Evolutionary conservation across 2,329 filamentous ascomycete genomes (phyloP), one percentile per base, ranked within the genome.

Genomic region (Alternaria solani): DNA sequence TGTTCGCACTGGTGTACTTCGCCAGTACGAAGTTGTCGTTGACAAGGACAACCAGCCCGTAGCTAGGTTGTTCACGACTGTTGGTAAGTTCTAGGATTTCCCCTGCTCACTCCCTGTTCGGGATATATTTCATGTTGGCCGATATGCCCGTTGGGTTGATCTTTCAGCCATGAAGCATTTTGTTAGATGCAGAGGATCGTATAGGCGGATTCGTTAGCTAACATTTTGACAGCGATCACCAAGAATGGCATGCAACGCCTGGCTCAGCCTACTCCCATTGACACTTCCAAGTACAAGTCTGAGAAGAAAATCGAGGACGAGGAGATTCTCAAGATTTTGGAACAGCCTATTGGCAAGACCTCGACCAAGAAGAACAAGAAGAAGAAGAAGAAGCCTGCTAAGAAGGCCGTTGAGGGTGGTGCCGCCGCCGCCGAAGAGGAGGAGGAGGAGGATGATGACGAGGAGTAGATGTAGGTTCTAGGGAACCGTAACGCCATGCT

Each of bases 281-380:
- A 98, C 76, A 79, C 95, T 63, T 87, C 86, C 77, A 93, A 94
- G 84, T 88, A 90, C 85, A 91, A 97, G 87, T 90, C 92, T 34
- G 94, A 98, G 81, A 98, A 98, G 88, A 97, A 97, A 87, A 97
- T 99, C 75, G 90, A 89, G 68, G 94, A 98, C 67, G 93, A 96
- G 83, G 94, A 98, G 83, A 86, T 99, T 68, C 88, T 98, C 72
- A 92, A 95, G 86, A 94, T 98, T 67, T 87, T 99, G 52, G 93
- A 95, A 82, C 91, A 92, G 80, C 94, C 94, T 32, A 82, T 97
- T 72, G 82, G 84, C 62, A 87, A 86, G 76, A 82, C 84, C 23
- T 82, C 84, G 43, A 85, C 89, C 68, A 92, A 92, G 82, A 91
- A 92, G 83, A 93, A 94, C 79, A 94, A 93, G 78, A 94, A 93